phyloP scores from a whole-genome alignment of 257 asterid genomes.

The Capsicum rhomboideum region DNA sequence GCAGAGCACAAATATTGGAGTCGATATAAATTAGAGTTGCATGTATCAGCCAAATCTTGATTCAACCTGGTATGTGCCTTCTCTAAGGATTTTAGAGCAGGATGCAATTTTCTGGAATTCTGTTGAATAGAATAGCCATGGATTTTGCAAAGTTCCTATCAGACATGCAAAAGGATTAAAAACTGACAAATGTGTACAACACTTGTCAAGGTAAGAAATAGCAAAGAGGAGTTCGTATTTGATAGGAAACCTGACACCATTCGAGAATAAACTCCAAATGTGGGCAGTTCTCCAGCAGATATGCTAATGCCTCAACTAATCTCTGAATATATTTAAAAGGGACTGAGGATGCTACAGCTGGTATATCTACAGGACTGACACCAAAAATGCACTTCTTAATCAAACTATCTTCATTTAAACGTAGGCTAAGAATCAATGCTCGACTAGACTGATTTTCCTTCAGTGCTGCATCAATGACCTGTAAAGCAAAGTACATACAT shows the following conservation, averaged over 20 bases:
- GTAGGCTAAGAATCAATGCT: conserved; percentile 86
- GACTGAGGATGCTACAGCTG: conserved; percentile 72
- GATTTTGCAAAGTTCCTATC: conserved; percentile 68
- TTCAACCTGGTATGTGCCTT: conserved; percentile 73
- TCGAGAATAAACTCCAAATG: conserved; percentile 83
- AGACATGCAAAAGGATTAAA: conserved; percentile 1
- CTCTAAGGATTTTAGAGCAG: conserved; percentile 83
- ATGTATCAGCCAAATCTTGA: conserved; percentile 88
- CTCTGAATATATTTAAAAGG: conserved; percentile 81
- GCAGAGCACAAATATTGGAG: conserved; percentile 71
- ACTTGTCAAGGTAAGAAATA: background rate
- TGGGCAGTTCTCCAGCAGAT: conserved; percentile 76
- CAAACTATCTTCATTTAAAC: conserved; percentile 75
- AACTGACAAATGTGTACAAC: background rate
- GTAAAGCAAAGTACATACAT: conserved; percentile 9
- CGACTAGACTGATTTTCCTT: conserved; percentile 50
- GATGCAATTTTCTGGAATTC: conserved; percentile 66
- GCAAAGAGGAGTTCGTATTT: background rate
- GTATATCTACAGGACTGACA: conserved; percentile 64
- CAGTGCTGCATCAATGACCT: conserved; percentile 90
- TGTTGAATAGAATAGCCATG: conserved; percentile 82
- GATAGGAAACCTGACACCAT: conserved; percentile 77
- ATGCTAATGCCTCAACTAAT: conserved; percentile 76
- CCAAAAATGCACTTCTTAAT: conserved; percentile 76
- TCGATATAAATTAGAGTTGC: conserved; percentile 82